Percentiles rank a stretch among this genome's conserved stretches.
phyloP scores from a whole-genome alignment of 2,329 filamentous ascomycete genomes.

The Clarireedia sp. region DNA sequence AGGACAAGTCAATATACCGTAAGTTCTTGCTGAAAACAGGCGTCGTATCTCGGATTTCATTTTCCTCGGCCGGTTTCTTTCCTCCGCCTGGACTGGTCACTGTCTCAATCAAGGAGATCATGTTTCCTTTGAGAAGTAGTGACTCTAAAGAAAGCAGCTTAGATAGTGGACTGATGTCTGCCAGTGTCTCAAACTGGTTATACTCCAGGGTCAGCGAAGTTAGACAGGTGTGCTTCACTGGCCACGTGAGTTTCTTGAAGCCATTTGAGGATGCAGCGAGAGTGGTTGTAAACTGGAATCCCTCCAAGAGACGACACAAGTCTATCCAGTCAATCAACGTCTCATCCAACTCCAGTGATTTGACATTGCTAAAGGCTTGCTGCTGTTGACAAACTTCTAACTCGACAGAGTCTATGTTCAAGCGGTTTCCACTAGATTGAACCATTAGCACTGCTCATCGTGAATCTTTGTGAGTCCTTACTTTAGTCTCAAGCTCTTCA shows the following conservation, averaged over 20 bases:
- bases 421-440: slow-evolving; percentile 61
- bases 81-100: neutral
- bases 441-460: slow-evolving; percentile 6
- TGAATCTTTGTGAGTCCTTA: slow-evolving; percentile 34
- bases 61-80: neutral
- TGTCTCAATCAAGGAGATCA: slow-evolving; percentile 52
- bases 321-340: slow-evolving; percentile 60
- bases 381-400: slow-evolving; percentile 16
- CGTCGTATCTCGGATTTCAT: neutral
- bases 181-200: slow-evolving; percentile 57
- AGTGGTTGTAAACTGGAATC: slow-evolving; percentile 44
- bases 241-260: slow-evolving; percentile 43
- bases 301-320: slow-evolving; percentile 44
- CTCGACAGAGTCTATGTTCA: slow-evolving; percentile 41
- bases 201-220: slow-evolving; percentile 62
- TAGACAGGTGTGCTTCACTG: slow-evolving; percentile 32
- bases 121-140: slow-evolving; percentile 70
- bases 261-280: slow-evolving; percentile 52
- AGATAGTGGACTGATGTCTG: slow-evolving; percentile 48
- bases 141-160: slow-evolving; percentile 45
- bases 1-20: slow-evolving; percentile 61
- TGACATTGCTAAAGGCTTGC: slow-evolving; percentile 41
- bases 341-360: slow-evolving; percentile 58
- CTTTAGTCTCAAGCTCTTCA: slow-evolving; percentile 65
- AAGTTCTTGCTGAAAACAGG: slow-evolving; percentile 20